Percentiles rank a stretch among this genome's conserved stretches.
phyloP scores from a whole-genome alignment of 1,284 basidiomycete species.

The Naganishia albida region DNA sequence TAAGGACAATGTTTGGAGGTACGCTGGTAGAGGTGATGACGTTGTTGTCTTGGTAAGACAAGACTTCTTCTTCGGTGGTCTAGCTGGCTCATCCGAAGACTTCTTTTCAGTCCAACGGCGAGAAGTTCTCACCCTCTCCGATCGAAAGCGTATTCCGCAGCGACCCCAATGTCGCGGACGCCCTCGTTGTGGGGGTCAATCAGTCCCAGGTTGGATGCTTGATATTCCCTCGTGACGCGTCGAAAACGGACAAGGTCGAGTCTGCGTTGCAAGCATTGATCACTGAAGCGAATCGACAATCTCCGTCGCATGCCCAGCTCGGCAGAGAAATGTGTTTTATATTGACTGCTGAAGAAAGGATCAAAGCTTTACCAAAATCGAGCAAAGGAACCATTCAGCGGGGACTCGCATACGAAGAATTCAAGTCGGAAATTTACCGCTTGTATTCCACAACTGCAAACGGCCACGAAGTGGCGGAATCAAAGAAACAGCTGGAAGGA shows the following conservation, averaged over 20 bases:
- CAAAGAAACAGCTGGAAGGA: constrained; percentile 11
- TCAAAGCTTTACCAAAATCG: constrained; percentile 42
- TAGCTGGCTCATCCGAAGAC: constrained; percentile 4
- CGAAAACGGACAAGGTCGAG: constrained; percentile 24
- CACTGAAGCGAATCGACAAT: constrained; percentile 40
- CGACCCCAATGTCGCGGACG: constrained; percentile 43
- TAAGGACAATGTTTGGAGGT: constrained; percentile 48
- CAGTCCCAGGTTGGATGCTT: constrained; percentile 47
- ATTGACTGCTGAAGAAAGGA: constrained; percentile 25
- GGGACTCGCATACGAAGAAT: constrained; percentile 45
- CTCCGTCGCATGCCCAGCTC: constrained; percentile 47
- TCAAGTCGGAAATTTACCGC: constrained; percentile 40
- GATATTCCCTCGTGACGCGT: constrained; percentile 43
- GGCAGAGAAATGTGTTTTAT: constrained; percentile 43
- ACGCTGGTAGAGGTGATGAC: constrained; percentile 54
- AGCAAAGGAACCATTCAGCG: constrained; percentile 50
- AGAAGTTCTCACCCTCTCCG: constrained; percentile 48
- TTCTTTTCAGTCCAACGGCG: constrained; percentile 43
- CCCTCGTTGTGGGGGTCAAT: constrained; percentile 52
- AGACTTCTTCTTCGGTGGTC: neutral
- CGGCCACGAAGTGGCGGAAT: constrained; percentile 15
- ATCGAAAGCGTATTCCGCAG: constrained; percentile 43
- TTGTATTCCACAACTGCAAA: constrained; percentile 38
- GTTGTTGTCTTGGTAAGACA: constrained; percentile 50
- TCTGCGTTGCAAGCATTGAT: constrained; percentile 34